A percentile compares a stretch with the other conserved stretches of the same genome.
Evolutionary conservation across 495 filamentous ascomycete genomes (phyloP).

Genomic region (Durotheca rogersii): DNA sequence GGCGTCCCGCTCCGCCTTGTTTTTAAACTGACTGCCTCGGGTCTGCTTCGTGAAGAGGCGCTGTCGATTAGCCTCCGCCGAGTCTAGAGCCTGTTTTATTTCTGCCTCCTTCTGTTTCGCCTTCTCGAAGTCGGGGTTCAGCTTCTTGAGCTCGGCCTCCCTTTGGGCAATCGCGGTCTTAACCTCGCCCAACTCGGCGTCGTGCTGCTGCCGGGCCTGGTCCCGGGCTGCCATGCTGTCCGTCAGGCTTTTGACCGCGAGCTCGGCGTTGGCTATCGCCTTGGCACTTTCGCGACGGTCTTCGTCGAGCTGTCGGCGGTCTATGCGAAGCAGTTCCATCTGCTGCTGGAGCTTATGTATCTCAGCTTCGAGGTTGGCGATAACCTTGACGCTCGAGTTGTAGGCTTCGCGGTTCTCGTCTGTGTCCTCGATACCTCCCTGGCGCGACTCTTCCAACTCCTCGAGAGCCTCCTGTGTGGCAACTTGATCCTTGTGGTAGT

Average conservation of each 20-base stretch:
- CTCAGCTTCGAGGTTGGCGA: conserved; percentile 71
- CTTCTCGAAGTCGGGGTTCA: conserved; percentile 72
- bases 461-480: conserved; percentile 74
- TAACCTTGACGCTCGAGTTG: conserved; percentile 75
- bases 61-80: conserved; percentile 72
- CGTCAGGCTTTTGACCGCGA: conserved; percentile 75
- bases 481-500: conserved; percentile 84
- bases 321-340: conserved; percentile 82
- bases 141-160: conserved; percentile 68
- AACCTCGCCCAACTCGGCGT: conserved; percentile 71
- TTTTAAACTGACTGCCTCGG: conserved; percentile 83
- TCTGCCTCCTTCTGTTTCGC: conserved; percentile 70
- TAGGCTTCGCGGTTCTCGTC: conserved; percentile 79
- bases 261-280: conserved; percentile 76
- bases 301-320: conserved; percentile 83
- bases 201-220: conserved; percentile 65
- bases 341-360: conserved; percentile 78
- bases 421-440: conserved; percentile 76
- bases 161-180: conserved; percentile 71
- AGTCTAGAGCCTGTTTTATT: conserved; percentile 67
- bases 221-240: conserved; percentile 80
- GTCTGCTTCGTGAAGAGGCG: conserved; percentile 93
- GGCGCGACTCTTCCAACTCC: conserved; percentile 76
- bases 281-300: conserved; percentile 81
- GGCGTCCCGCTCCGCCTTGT: conserved; percentile 81